phyloP scores from a whole-genome alignment of 2,329 filamentous ascomycete genomes.

The Aureobasidium sp. region DNA sequence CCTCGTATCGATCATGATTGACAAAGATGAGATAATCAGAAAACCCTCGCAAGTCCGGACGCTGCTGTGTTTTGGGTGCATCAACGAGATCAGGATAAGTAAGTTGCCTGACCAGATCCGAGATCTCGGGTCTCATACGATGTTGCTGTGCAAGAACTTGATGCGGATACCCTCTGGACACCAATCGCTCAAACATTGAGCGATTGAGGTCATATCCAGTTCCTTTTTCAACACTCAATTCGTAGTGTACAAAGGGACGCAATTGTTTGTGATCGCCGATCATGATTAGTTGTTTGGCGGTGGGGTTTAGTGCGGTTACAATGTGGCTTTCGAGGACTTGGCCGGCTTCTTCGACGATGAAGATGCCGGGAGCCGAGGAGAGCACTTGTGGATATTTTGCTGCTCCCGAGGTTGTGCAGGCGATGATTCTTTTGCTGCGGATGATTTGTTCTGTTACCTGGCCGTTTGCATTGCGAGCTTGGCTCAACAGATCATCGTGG shows the following conservation, averaged over 20 bases:
- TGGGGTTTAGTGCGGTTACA: conserved; percentile 50
- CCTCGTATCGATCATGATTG: conserved; percentile 45
- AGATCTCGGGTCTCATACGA: conserved; percentile 69
- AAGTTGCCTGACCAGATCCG: conserved; percentile 48
- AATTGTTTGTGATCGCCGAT: conserved; percentile 98
- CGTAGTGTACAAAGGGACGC: conserved; percentile 99
- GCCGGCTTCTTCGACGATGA: conserved; percentile 51
- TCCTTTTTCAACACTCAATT: conserved; percentile 96
- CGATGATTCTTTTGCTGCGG: conserved; percentile 38
- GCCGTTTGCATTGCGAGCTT: not conserved
- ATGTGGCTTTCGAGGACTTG: conserved; percentile 59
- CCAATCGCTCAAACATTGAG: conserved; percentile 93
- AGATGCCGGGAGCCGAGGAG: conserved; percentile 35
- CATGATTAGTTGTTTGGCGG: conserved; percentile 52
- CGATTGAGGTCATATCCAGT: conserved; percentile 58
- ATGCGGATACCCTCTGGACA: conserved; percentile 80
- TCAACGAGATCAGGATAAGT: conserved; percentile 53
- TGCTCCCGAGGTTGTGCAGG: conserved; percentile 51
- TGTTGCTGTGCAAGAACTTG: conserved; percentile 96
- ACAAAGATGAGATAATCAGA: conserved; percentile 49
- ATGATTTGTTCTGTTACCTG: conserved; percentile 1
- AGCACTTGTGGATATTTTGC: conserved; percentile 45
- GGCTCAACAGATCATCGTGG: not conserved
- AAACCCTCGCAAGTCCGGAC: conserved; percentile 46
- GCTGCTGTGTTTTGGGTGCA: conserved; percentile 28